A percentile compares a stretch with the other conserved stretches of the same genome.
Evolutionary conservation across 352 stramenopile genomes (phyloP).

Genomic region (Phytophthora lateralis): DNA sequence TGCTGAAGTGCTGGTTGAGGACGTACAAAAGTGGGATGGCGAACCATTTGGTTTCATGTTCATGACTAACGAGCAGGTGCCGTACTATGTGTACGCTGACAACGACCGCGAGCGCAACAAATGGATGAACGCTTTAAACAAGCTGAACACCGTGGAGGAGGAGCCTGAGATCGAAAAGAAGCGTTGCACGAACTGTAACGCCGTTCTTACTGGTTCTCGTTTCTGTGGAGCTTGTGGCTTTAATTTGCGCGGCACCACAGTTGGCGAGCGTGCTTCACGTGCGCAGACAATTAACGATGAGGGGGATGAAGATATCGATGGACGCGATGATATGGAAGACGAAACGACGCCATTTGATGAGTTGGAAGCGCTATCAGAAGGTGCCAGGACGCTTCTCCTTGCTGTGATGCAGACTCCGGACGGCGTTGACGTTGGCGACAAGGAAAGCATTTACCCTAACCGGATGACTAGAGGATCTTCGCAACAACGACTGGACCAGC

Average conservation of each 20-base stretch:
- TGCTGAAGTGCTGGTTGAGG: conserved; percentile 82
- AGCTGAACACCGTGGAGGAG: conserved; percentile 72
- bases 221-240: conserved; percentile 90
- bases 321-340: conserved; percentile 76
- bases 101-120: conserved; percentile 88
- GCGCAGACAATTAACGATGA: conserved; percentile 26
- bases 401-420: conserved; percentile 90
- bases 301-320: conserved; percentile 46
- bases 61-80: conserved; percentile 88
- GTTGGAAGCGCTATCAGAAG: conserved; percentile 86
- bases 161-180: conserved; percentile 84
- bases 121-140: conserved; percentile 88
- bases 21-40: conserved; percentile 87
- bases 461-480: conserved; percentile 37
- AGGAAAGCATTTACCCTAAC: conserved; percentile 52
- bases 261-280: conserved; percentile 54
- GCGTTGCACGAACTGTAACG: conserved; percentile 82
- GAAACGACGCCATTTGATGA: conserved; percentile 87
- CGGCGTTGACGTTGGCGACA: conserved; percentile 75
- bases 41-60: conserved; percentile 91
- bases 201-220: conserved; percentile 84
- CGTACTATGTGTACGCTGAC: conserved; percentile 91
- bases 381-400: conserved; percentile 80
- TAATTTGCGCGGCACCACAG: conserved; percentile 81
- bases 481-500: conserved; percentile 27